These are phyloP conservation scores for Coniochaeta sp. DNA, from an alignment of 2,329 filamentous ascomycete species.

Conservation along the genomic window DNA sequence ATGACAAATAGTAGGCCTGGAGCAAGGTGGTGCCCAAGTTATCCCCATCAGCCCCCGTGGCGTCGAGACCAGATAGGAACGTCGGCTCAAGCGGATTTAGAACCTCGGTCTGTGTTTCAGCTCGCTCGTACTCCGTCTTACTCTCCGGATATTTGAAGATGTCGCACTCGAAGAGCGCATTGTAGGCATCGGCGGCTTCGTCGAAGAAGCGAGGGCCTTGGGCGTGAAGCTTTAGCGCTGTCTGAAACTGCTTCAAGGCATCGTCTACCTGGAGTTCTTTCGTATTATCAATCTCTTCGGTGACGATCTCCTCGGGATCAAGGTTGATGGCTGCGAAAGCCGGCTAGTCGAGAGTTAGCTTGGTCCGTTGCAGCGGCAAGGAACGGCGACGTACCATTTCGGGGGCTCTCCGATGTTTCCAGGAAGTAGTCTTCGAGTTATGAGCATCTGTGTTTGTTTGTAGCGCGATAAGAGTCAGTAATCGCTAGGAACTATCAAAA, in stretches of 20 bases:
- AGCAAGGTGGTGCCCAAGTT: conserved; percentile 72
- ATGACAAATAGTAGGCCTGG: conserved; percentile 84
- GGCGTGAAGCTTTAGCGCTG: conserved; percentile 81
- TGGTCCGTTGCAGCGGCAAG: neutral
- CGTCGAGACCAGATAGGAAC: conserved; percentile 43
- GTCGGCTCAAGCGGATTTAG: conserved; percentile 37
- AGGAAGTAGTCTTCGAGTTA: neutral
- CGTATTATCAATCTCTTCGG: conserved; percentile 90
- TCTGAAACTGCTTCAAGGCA: conserved; percentile 89
- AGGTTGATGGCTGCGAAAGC: conserved; percentile 87
- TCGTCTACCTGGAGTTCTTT: conserved; percentile 96
- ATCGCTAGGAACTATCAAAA: no score
- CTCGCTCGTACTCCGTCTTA: conserved; percentile 72
- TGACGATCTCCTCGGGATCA: conserved; percentile 82
- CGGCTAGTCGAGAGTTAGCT: conserved; percentile 29
- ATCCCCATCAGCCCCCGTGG: conserved; percentile 57
- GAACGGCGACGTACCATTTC: neutral
- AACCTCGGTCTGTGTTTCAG: conserved; percentile 47
- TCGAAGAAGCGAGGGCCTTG: conserved; percentile 71
- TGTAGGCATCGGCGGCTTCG: conserved; percentile 74
- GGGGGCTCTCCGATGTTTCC: neutral
- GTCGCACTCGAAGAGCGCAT: conserved; percentile 78
- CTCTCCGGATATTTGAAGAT: conserved; percentile 92
- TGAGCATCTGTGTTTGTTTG: neutral
- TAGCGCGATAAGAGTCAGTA: neutral